These are phyloP conservation scores for Sphenostylis stenocarpa DNA, from an alignment of 306 rosid species.

Conservation along the genomic window DNA sequence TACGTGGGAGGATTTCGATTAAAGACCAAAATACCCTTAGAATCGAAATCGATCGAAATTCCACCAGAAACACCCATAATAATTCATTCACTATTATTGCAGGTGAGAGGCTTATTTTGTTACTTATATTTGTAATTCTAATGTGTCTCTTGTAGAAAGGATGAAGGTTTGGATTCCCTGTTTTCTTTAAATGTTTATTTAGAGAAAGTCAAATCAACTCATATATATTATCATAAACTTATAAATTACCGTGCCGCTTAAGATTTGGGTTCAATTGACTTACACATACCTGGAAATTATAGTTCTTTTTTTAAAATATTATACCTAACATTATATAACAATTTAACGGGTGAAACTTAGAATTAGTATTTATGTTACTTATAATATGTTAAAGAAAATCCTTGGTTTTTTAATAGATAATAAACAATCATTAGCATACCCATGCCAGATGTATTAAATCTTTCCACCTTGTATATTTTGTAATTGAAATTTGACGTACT, in stretches of 20 bases:
- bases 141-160: not conserved
- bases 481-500: not conserved
- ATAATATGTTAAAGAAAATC: not conserved
- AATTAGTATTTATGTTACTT: not conserved
- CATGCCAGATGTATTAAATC: not conserved
- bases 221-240: not conserved
- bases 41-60: too few relatives aligned
- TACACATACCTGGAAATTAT: not conserved
- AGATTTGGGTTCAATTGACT: constrained; percentile 5
- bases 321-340: not conserved
- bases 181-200: not conserved
- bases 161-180: not conserved
- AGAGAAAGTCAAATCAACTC: not conserved
- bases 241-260: not conserved
- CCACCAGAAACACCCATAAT: too few relatives aligned
- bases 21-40: too few relatives aligned
- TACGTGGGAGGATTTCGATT: too few relatives aligned
- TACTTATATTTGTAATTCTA: too few relatives aligned
- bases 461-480: not conserved
- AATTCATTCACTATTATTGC: not conserved
- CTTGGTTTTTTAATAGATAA: too few relatives aligned
- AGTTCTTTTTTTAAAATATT: not conserved
- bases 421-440: not conserved
- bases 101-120: not conserved
- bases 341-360: not conserved